Evolutionary conservation across 2,329 filamentous ascomycete genomes (phyloP), one percentile per base, ranked within the genome.

Genomic region (Pseudogymnoascus sp.): DNA sequence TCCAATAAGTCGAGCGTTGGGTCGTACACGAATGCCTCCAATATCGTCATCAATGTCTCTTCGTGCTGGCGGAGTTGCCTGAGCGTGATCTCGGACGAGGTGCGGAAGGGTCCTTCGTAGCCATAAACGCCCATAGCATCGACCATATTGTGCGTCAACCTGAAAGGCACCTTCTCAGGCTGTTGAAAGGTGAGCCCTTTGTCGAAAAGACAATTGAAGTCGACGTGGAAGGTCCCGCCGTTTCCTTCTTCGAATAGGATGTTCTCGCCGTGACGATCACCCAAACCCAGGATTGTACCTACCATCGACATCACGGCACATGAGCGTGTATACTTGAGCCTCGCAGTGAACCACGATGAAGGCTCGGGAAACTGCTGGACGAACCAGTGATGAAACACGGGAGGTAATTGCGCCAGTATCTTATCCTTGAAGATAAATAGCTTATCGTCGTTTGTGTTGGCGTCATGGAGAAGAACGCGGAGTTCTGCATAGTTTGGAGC

Each of bases 271-370:
- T 99, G 94, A 3, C 94, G 87, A 74, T 99, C 94, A 39, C 94
- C 94, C 0, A 99, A 80, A 0, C 89, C 94, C 4, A 99, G 82
- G 58, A 97, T 92, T 62, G 96, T 95, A 58, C 94, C 94, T 4
- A 96, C 91, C 84, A 99, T 99, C n/a, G 92, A 96, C 92, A 99
- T 99, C 67, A 99, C 94, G 9, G 95, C 94, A 69, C 90, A 93
- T 0, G 94, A 96, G 3, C 94, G 85, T 1, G 94, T 95, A 75
- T 97, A 99, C 54, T 87, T 84, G 47, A 97, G 80, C 6, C 94
- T 85, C 8, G 93, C 92, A 2, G 86, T 83, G 73, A 99, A 95
- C 94, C 94, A 99, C 1, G 87, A 82, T 10, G 90, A 90, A 3
- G 95, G 92, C 70, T 96, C 92, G 0, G 94, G 92, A 71, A 97